Base-by-base conservation (phyloP, 371 early-diverging fungal genomes). In the Saksenaea oblongispora region DNA sequence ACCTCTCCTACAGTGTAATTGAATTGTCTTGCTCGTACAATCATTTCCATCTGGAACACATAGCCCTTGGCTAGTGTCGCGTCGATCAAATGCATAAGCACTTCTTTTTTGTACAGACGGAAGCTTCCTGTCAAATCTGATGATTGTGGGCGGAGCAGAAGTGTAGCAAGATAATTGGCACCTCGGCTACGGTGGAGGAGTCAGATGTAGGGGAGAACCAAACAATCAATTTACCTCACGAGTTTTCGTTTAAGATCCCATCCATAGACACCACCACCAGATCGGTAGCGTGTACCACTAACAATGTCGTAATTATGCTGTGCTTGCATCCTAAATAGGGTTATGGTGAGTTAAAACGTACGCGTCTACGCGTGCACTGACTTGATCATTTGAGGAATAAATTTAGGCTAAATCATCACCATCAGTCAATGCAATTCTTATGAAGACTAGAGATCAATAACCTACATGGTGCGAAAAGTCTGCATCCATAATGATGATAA, bases 31-130 rank as follows among this genome's bases (percentile, higher is more conserved):
- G 99, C 99, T 36, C 98, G 89, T 15, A 96, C 95, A 89, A 99
- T 98, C 92, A 99, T 95, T 76, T 99, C 99, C 99, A 99, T 98
- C 78, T 99, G 99, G 84, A 99, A 98, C 5, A 99, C 97, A 72
- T 98, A 99, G 7, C 99, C 99, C 75, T 96, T 95, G 37, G 97
- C 92, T 22, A 91, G 84, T 4, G 94, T 94, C 5, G 91, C 91
- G 34, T 89, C 75, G 66, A 99, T 95, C 66, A 99, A 81, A 62
- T 88, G 79, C 56, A 87, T 78, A 28, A 99, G 82, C 0, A 96
- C 95, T 39, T 91, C 89, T 72, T 92, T 96, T 78, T 94, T 96
- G 82, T 99, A 99, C 44, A 99, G 78, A 57, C 92, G 84, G 91
- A 97, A 99, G 66, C 93, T 92, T 39, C 99, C 98, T 11, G 99